These are phyloP conservation scores for Ilyonectria sp. DNA, from an alignment of 2,329 filamentous ascomycete species.

Conservation along the genomic window DNA sequence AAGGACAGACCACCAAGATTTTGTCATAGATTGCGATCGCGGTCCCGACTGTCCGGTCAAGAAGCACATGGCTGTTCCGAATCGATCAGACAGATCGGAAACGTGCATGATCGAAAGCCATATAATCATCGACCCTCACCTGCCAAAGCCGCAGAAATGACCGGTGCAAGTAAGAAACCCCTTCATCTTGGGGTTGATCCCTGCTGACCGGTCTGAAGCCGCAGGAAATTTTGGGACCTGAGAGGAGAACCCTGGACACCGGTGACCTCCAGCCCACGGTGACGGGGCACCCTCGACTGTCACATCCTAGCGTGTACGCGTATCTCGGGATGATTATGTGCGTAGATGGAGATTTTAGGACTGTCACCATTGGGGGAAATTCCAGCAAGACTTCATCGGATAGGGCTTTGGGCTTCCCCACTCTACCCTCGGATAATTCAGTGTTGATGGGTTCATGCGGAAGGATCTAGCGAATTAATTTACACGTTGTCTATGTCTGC, in stretches of 20 bases:
- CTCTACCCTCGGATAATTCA: neutral
- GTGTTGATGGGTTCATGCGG: neutral
- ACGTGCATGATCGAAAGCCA: constrained; percentile 32
- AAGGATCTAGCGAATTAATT: neutral
- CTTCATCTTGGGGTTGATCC: neutral
- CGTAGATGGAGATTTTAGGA: neutral
- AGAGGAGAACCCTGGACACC: constrained; percentile 5
- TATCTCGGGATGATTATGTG: neutral
- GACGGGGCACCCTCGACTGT: neutral
- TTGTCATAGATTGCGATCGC: constrained; percentile 18
- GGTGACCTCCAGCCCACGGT: neutral
- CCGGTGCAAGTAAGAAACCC: constrained; percentile 7
- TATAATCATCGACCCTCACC: constrained; percentile 27
- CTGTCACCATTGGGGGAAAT: neutral
- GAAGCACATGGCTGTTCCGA: constrained; percentile 17
- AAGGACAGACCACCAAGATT: constrained; percentile 19
- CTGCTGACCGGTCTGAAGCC: constrained; percentile 17
- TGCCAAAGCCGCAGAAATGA: constrained; percentile 22
- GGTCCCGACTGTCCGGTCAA: constrained; percentile 28
- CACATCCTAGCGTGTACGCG: neutral
- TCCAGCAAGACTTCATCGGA: neutral
- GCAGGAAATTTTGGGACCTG: constrained; percentile 9
- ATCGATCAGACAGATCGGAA: constrained; percentile 29
- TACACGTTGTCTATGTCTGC: neutral
- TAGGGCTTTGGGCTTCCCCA: neutral